Evolutionary conservation across 441 rosid species (phyloP), one percentile per base, ranked within the genome.

Genomic region (Geranium incanum): DNA sequence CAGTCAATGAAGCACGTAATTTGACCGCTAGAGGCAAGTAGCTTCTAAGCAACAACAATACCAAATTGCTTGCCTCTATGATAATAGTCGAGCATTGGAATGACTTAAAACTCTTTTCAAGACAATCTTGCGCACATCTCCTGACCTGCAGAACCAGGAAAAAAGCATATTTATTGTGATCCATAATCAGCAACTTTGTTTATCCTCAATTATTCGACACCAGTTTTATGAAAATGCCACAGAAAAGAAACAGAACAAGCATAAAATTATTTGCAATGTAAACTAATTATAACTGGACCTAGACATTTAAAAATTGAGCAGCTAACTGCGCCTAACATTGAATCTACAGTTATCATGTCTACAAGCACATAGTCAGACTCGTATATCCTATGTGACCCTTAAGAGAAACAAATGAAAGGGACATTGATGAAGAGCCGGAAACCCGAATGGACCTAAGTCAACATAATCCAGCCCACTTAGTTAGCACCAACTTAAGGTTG

Each of bases 101-200:
- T 45, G 84, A 82, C 79, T 79, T 84, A 64, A 90, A 83, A 66
- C 80, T 75, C 75, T 89, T 89, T 79, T 83, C 87, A 59, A 92
- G 76, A 76, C 87, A 88, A 72, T 88, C 96, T 81, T 89, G 97
- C 65, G 96, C 91, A 72, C 88, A 81, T 78, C 87, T 86, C 69
- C 97, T 80, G 41, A 95, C 89, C 97, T 94, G 83, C 67, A 78
- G 72, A 16, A 60, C 19, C 65, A 79, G 70, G 50, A 36, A 19
- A 68, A 66, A 0, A 21, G 23, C 9, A 21, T 67, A 41, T 57
- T 19, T 63, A 36, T 1, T 55, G 39, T 60, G 41, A 18, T 11
- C 36, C 66, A 41, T 39, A 66, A 43, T 15, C 67, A 71, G 13
- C 41, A 21, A 62, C 37, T 52, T 37, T 18, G 15, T 5, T 6